Conservation (phyloP, 2,329 filamentous ascomycete species). For the Fusarium proliferatum region DNA sequence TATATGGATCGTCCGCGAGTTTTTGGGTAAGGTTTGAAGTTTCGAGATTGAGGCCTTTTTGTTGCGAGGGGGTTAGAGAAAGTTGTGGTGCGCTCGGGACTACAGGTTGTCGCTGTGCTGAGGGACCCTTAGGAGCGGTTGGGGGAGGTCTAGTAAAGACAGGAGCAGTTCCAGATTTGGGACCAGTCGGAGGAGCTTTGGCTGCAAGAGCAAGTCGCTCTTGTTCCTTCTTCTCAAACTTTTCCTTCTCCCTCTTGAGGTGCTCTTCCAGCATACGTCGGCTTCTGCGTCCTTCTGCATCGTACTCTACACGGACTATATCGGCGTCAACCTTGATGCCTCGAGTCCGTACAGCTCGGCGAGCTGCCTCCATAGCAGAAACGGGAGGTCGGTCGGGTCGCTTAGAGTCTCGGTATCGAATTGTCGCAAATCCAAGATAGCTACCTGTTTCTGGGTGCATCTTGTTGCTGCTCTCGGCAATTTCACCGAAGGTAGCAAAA, state of each 20-base stretch:
- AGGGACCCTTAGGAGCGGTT: slow-evolving; percentile 87
- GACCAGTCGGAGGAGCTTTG: slow-evolving; percentile 53
- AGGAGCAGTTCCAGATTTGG: slow-evolving; percentile 47
- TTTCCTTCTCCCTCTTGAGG: slow-evolving; percentile 75
- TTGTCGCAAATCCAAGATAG: slow-evolving; percentile 91
- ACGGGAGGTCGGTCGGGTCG: slow-evolving; percentile 57
- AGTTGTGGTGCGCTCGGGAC: slow-evolving; percentile 45
- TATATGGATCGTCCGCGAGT: slow-evolving; percentile 84
- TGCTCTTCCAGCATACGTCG: slow-evolving; percentile 80
- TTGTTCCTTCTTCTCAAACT: slow-evolving; percentile 67
- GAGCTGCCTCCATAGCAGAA: slow-evolving; percentile 82
- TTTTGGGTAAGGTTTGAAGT: slow-evolving; percentile 73
- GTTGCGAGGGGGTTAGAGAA: slow-evolving; percentile 44
- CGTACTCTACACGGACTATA: slow-evolving; percentile 84
- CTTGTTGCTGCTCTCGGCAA: slow-evolving; percentile 91
- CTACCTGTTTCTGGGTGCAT: slow-evolving; percentile 95
- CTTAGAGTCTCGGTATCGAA: slow-evolving; percentile 84
- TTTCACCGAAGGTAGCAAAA: slow-evolving; percentile 86
- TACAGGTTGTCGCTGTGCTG: slow-evolving; percentile 61
- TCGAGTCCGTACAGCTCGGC: slow-evolving; percentile 79
- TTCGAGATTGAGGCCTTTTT: slow-evolving; percentile 65
- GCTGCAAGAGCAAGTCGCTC: slow-evolving; percentile 47
- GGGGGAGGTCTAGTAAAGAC: slow-evolving; percentile 69
- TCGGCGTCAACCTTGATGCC: slow-evolving; percentile 83
- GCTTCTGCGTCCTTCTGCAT: slow-evolving; percentile 88